Conservation (phyloP, 331 rosid species). For the Pyracantha coccinea region DNA sequence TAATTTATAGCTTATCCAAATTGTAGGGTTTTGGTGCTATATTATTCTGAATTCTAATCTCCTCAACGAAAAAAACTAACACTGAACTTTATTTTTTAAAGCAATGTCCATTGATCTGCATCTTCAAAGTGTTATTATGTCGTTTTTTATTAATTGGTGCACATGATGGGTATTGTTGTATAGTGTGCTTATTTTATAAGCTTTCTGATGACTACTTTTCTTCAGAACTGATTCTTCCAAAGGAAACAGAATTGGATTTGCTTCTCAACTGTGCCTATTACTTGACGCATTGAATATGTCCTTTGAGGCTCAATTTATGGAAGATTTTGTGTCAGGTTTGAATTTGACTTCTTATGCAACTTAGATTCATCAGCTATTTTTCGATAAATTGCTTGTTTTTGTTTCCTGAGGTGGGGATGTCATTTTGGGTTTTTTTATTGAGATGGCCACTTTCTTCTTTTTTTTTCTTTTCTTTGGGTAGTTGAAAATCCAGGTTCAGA, state of each 20-base stretch:
- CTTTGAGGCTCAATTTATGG: conserved; percentile 81
- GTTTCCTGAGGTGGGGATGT: conserved; percentile 12
- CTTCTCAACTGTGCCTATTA: conserved; percentile 66
- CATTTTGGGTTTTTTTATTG: conserved; percentile 12
- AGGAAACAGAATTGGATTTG: conserved; percentile 69
- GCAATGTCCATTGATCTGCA: neutral
- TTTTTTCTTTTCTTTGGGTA: conserved; percentile 29
- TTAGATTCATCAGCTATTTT: conserved; percentile 3
- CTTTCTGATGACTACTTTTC: neutral
- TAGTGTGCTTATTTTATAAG: neutral
- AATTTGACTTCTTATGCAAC: neutral
- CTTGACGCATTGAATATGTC: conserved; percentile 76
- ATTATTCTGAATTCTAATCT: neutral
- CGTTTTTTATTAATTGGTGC: neutral
- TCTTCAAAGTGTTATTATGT: neutral
- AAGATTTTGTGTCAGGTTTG: conserved; percentile 94
- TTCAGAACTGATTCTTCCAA: conserved; percentile 52
- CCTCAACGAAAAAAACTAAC: neutral
- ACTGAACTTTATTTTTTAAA: neutral
- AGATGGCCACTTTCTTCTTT: conserved; percentile 6
- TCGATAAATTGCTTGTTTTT: conserved; percentile 14
- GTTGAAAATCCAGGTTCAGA: conserved; percentile 74
- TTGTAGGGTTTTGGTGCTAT: neutral
- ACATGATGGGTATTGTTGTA: neutral
- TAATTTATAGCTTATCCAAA: neutral